Evolutionary conservation across 2,329 filamentous ascomycete genomes (phyloP), one percentile per base, ranked within the genome.

Genomic region (Aulographum hederae): DNA sequence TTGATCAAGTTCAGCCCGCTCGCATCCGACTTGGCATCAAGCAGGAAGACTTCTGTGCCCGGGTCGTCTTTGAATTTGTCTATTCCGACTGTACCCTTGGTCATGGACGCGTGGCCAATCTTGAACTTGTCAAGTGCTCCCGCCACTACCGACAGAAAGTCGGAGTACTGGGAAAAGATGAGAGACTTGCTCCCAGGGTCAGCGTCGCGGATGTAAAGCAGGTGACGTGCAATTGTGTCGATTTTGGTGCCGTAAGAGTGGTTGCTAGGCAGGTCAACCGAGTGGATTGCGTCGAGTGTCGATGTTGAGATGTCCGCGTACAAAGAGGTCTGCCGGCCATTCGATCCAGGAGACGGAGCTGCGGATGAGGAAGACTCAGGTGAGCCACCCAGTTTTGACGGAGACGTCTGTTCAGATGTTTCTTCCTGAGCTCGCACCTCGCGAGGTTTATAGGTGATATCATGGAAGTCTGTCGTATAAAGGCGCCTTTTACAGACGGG

Each of bases 1-100:
- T 91, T 86, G 40, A 93, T 78, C 0, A 98, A 67, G 38, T 92
- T 95, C 18, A 98, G 62, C 0, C 89, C 89, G 2, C 79, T 85
- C 0, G 81, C 78, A 48, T 93, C 81, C 0, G 81, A 78, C 40
- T 84, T 79, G 4, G 85, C 85, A 47, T 94, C 84, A 11, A 98
- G 65, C 3, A 95, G 63, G 42, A 98, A 86, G 42, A 78, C 85
- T 48, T 94, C 82, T 4, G 77, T 49, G 19, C 56, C 55, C 2
- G 80, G 67, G 38, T 94, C 74, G 3, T 71, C 61, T 43, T 78
- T 81, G 61, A 95, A 98, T 5, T 57, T 68, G 20, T 72, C 61
- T 38, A 86, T 77, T 6, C 82, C 82, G 36, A 69, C 57, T 10
- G 65, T 58, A 25, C 13, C 10, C 11, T 67, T 67, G 35, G 78